Evolutionary conservation across 2,329 filamentous ascomycete species (phyloP).

Genomic region (Hymenoscyphus fructigenus): DNA sequence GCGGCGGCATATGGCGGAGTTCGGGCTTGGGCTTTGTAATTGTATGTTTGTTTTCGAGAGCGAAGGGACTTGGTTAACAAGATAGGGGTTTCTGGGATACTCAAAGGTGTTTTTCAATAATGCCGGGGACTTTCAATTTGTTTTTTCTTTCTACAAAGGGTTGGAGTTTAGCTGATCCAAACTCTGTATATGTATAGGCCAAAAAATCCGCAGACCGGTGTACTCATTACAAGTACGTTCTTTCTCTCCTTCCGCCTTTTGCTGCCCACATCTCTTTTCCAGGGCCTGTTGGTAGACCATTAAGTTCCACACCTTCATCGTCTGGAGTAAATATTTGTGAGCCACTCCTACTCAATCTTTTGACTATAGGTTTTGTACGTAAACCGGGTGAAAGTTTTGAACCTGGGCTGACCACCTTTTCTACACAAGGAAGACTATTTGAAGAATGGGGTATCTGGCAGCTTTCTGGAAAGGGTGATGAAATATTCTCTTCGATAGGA

Average conservation of each 20-base stretch:
- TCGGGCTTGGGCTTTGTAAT: conserved; percentile 3
- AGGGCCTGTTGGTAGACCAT: conserved; percentile 32
- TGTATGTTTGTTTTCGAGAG: conserved; percentile 2
- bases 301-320: conserved; percentile 32
- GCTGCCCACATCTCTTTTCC: conserved; percentile 25
- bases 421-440: neutral
- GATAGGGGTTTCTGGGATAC: conserved; percentile 1
- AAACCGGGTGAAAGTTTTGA: neutral
- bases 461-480: neutral
- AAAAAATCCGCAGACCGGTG: neutral
- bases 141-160: neutral
- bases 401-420: neutral
- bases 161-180: neutral
- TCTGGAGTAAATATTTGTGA: conserved; percentile 33
- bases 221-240: conserved; percentile 27
- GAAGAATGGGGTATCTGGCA: neutral
- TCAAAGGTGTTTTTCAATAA: neutral
- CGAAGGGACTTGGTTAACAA: neutral
- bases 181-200: neutral
- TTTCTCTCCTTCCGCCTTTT: conserved; percentile 25
- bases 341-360: conserved; percentile 32
- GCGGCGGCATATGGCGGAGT: conserved; percentile 9
- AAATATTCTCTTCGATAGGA: conserved; percentile 17
- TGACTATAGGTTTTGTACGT: conserved; percentile 17
- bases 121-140: conserved; percentile 1